phyloP scores from a whole-genome alignment of 2,329 filamentous ascomycete genomes.

The Colletotrichum sp. region DNA sequence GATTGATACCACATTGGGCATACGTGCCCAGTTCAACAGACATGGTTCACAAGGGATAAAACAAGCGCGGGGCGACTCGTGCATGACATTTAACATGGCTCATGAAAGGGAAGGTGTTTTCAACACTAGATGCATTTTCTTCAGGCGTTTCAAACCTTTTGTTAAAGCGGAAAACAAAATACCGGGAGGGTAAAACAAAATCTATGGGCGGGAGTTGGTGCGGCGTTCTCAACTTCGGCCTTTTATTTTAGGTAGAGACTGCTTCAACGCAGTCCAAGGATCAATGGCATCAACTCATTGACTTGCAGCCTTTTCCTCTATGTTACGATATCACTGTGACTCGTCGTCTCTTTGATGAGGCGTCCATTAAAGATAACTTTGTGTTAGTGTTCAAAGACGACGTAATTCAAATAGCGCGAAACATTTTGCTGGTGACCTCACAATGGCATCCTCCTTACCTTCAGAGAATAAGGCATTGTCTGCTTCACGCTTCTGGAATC shows the following conservation, averaged over 20 bases:
- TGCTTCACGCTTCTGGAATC: background rate
- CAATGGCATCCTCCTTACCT: background rate
- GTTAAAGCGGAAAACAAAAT: constrained; percentile 14
- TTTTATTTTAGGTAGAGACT: constrained; percentile 14
- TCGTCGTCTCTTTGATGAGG: background rate
- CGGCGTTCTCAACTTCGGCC: constrained; percentile 28
- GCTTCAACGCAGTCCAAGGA: constrained; percentile 19
- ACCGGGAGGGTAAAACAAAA: constrained; percentile 14
- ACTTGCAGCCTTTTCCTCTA: background rate
- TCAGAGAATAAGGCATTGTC: background rate
- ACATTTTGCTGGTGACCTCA: background rate
- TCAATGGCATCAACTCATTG: constrained; percentile 19
- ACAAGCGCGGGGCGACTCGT: constrained; percentile 4
- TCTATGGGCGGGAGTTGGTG: constrained; percentile 26
- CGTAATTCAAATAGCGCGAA: background rate
- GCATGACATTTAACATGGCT: constrained; percentile 23
- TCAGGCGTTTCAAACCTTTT: constrained; percentile 36
- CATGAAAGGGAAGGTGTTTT: constrained; percentile 23
- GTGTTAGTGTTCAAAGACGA: background rate
- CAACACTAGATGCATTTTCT: constrained; percentile 34
- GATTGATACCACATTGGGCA: constrained; percentile 13
- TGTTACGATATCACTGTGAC: background rate
- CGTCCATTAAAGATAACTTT: background rate
- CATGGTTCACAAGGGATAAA: constrained; percentile 16
- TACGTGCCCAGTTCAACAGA: constrained; percentile 14